A percentile compares a stretch with the other conserved stretches of the same genome.
Conservation (phyloP, 2,329 filamentous ascomycete genomes). For the Raffaelea arxii region DNA sequence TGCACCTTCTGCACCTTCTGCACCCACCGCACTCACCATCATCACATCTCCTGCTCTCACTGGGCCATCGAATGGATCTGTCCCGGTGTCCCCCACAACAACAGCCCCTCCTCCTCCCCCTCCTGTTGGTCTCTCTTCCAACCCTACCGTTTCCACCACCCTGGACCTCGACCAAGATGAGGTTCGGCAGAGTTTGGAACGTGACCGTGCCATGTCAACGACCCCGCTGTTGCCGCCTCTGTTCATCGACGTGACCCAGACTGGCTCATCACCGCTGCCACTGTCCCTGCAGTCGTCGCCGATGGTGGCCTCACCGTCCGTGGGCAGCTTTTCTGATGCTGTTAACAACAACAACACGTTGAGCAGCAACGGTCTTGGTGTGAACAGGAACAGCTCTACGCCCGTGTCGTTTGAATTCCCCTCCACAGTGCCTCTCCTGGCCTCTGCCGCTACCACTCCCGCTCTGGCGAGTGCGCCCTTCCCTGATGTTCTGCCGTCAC, state of each 20-base stretch:
- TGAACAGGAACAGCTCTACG: not conserved
- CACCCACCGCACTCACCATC: no score
- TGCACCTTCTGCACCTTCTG: no score
- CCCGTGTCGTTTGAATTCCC: not conserved
- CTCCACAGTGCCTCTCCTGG: not conserved
- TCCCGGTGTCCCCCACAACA: no score
- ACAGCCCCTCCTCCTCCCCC: no score
- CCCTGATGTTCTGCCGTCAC: slow-evolving; percentile 40
- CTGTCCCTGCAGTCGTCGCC: slow-evolving; percentile 67
- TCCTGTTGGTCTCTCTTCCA: no score
- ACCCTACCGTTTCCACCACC: slow-evolving; percentile 14
- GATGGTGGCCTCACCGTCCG: not conserved
- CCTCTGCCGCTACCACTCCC: slow-evolving; percentile 19
- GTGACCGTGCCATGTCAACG: slow-evolving; percentile 53
- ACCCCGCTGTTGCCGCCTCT: slow-evolving; percentile 81
- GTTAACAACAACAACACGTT: not conserved
- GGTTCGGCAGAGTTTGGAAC: slow-evolving; percentile 40
- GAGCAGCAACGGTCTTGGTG: not conserved
- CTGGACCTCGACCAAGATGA: slow-evolving; percentile 41
- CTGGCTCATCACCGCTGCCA: slow-evolving; percentile 21
- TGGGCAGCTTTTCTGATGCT: not conserved
- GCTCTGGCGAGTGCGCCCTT: slow-evolving; percentile 7
- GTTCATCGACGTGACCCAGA: slow-evolving; percentile 43
- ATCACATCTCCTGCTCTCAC: no score
- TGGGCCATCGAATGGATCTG: no score